Evolutionary conservation across 2,329 filamentous ascomycete species (phyloP).

Genomic region (Arachnopeziza araneosa): DNA sequence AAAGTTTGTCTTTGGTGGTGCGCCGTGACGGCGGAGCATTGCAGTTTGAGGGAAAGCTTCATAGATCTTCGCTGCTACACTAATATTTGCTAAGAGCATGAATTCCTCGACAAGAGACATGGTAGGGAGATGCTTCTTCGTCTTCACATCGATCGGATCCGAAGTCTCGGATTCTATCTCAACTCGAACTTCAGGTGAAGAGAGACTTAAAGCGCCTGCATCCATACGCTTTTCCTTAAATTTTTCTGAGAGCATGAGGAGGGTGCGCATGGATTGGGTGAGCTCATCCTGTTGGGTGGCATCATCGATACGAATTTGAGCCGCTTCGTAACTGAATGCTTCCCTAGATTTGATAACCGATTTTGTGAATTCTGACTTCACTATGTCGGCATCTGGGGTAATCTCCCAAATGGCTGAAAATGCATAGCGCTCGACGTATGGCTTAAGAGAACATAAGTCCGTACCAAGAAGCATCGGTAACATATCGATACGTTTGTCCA

Average conservation of each 20-base stretch:
- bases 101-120: slow-evolving; percentile 98
- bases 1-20: slow-evolving; percentile 93
- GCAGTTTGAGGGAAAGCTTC: slow-evolving; percentile 92
- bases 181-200: slow-evolving; percentile 95
- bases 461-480: slow-evolving; percentile 93
- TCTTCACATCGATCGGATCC: slow-evolving; percentile 93
- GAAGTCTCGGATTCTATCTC: slow-evolving; percentile 94
- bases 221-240: slow-evolving; percentile 94
- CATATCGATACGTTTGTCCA: slow-evolving; percentile 99
- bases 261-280: slow-evolving; percentile 79
- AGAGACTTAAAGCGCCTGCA: slow-evolving; percentile 88
- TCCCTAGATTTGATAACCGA: slow-evolving; percentile 96
- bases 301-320: slow-evolving; percentile 91
- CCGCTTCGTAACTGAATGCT: slow-evolving; percentile 96
- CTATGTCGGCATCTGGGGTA: slow-evolving; percentile 75
- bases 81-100: slow-evolving; percentile 97
- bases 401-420: slow-evolving; percentile 89
- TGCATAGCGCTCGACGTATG: slow-evolving; percentile 90
- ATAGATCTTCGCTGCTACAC: slow-evolving; percentile 86
- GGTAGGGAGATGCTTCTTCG: slow-evolving; percentile 87
- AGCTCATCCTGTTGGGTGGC: slow-evolving; percentile 80
- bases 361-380: slow-evolving; percentile 86
- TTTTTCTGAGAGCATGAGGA: slow-evolving; percentile 86
- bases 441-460: slow-evolving; percentile 92
- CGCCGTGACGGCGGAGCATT: slow-evolving; percentile 83